Evolutionary conservation across 2,329 filamentous ascomycete species (phyloP), one percentile per base, ranked within the genome.

Genomic region (Trichoderma polysporum): DNA sequence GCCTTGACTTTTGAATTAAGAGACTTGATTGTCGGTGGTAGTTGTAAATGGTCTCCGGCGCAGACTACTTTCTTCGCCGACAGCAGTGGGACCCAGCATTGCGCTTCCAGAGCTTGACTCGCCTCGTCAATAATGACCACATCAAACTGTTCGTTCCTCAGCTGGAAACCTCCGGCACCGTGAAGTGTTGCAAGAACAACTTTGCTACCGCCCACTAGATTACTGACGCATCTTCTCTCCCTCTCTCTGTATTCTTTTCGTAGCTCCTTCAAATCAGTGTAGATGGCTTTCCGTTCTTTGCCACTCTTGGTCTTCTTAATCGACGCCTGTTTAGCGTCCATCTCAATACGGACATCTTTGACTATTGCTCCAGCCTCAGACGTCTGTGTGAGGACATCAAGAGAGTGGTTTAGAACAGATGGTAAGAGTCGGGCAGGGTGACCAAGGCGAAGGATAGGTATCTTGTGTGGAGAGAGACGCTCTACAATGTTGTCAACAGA

Each of bases 401-500:
- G 86, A 0, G 94, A 97, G 78, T 97, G 94, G 70, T 89, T 90
- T 37, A 98, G 78, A 0, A 99, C 93, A 0, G 92, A 93, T 0
- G 94, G 94, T 0, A 99, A 84, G 29, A 99, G 84, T 22, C 95
- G 89, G 1, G 95, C 95, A 0, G 95, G 95, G 77, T 99, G 95
- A 1, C 95, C 95, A 0, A 99, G 86, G 1, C 95, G 90, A 39
- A 98, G 86, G 73, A 98, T 93, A 0, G 93, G 90, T 1, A 97
- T 84, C 74, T 93, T 93, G 77, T 94, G 91, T 0, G 91, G 88
- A 2, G 93, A 88, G 1, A 98, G 85, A 8, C 95, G 89, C 79
- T 99, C 95, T 9, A 97, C 94, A 67, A 99, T 97, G 75, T 99
- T 99, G 84, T 99, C 95, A 1, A 99, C 95, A 0, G 93, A 95